Conservation (phyloP, 176 grass and related monocot genomes). For the Triticum dicoccoides region DNA sequence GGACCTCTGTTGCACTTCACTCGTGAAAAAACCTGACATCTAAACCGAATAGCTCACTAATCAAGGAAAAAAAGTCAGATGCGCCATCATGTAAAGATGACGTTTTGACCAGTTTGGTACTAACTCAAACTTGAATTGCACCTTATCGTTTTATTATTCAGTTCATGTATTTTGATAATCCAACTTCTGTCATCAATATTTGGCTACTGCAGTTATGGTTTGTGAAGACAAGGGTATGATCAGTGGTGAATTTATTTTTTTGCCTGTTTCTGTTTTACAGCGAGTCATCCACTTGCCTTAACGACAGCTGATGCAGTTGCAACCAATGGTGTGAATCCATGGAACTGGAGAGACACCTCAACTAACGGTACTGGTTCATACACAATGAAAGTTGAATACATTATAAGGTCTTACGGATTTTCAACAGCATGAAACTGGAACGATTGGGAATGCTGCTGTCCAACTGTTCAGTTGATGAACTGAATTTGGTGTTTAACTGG, state of each 20-base stretch:
- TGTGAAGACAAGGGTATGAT: neutral
- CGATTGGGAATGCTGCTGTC: constrained; percentile 10
- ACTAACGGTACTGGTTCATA: constrained; percentile 55
- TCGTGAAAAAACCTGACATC: neutral
- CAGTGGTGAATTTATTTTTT: neutral
- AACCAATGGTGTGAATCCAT: constrained; percentile 84
- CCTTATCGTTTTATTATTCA: neutral
- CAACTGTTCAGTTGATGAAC: neutral
- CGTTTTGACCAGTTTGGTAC: neutral
- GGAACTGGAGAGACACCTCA: constrained; percentile 96
- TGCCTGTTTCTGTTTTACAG: constrained; percentile 44
- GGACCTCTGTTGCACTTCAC: neutral
- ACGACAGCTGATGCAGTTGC: constrained; percentile 67
- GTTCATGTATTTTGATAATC: constrained; percentile 13
- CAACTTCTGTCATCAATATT: constrained; percentile 8
- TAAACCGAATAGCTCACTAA: neutral
- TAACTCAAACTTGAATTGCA: constrained; percentile 1
- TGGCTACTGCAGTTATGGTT: neutral
- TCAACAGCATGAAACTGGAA: neutral
- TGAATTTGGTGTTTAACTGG: constrained; percentile 5
- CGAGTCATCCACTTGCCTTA: constrained; percentile 67
- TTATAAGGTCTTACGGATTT: neutral
- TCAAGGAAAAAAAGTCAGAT: neutral
- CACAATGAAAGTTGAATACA: neutral
- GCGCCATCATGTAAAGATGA: neutral